Evolutionary conservation across 2,329 filamentous ascomycete species (phyloP), one percentile per base, ranked within the genome.

Genomic region (Colletotrichum coccodes): DNA sequence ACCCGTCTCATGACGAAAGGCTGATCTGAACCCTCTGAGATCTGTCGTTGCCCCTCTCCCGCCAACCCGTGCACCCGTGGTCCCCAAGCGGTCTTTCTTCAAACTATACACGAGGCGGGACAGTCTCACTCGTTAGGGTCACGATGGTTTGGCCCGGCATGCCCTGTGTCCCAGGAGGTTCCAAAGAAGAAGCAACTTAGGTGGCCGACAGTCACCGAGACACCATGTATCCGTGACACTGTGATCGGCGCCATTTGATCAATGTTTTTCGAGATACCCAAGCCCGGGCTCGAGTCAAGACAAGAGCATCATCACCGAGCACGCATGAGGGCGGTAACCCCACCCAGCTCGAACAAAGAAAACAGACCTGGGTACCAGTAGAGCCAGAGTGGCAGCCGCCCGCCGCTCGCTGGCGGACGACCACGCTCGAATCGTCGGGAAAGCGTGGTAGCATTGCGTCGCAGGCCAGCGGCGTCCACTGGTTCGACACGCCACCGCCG

Each of bases 401-500:
- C 28, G 46, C 23, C n/a, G 40, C 40, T 16, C 23, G 6, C 46
- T n/a, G n/a, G n/a, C n/a, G n/a, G 23, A 49, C 14, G 9, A 28
- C 26, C 7, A 23, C 44, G 44, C 23, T 14, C 21, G 12, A 47
- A 7, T 26, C 11, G n/a, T n/a, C n/a, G n/a, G n/a, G n/a, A n/a
- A n/a, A 28, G 23, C 14, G 14, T 26, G 34, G 52, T 40, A 28
- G 21, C 34, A 56, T 56, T n/a, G 52, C 52, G 28, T 42, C 52
- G 32, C 52, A 56, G 52, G 32, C n/a, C 34, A 56, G 34, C 52
- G n/a, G 21, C 52, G 40, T 26, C 34, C 8, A 38, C 4, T 36
- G 56, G 47, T 59, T 36, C 14, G 42, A 47, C 28, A n/a, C 36
- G 56, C 56, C 36, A 59, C 56, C 40, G 40, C 56, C n/a, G 21